phyloP scores from a whole-genome alignment of 176 grass and related monocot genomes.

The Carex pumila region DNA sequence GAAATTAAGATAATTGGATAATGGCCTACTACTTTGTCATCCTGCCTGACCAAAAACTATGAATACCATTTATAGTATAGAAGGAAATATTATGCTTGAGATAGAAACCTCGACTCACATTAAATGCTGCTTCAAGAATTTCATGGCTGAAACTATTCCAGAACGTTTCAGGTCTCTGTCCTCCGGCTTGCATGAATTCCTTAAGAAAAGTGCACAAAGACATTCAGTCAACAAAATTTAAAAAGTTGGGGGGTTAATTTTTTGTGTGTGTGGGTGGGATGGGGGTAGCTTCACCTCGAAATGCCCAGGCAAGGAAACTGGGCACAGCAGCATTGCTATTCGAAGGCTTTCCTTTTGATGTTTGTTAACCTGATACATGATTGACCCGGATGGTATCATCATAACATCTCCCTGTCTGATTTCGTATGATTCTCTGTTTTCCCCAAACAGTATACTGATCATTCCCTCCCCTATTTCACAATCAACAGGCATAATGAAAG shows the following conservation, averaged over 20 bases:
- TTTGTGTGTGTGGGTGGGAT: no score
- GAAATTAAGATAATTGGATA: not conserved
- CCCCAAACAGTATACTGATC: constrained; percentile 24
- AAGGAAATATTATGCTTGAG: not conserved
- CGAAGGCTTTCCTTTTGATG: constrained; percentile 35
- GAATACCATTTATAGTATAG: not conserved
- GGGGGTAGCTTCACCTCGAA: constrained; percentile 33
- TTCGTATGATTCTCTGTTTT: constrained; percentile 43
- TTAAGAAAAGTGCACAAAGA: constrained; percentile 3
- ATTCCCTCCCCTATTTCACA: constrained; percentile 38
- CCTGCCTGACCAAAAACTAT: not conserved
- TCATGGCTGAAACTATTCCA: constrained; percentile 61
- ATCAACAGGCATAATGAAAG: not conserved
- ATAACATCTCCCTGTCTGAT: constrained; percentile 58
- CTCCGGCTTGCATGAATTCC: constrained; percentile 53
- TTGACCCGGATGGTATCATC: constrained; percentile 43
- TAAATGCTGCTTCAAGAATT: constrained; percentile 61
- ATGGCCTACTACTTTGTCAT: not conserved
- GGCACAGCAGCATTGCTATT: constrained; percentile 48
- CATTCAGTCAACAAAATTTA: not conserved
- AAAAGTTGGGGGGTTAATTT: not conserved
- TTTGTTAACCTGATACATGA: constrained; percentile 63
- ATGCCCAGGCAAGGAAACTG: constrained; percentile 37
- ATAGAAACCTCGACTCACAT: constrained; percentile 15
- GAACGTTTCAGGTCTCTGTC: constrained; percentile 34